Base-by-base conservation (phyloP, 2,329 filamentous ascomycete species). In the Pseudocercospora pini-densiflorae region DNA sequence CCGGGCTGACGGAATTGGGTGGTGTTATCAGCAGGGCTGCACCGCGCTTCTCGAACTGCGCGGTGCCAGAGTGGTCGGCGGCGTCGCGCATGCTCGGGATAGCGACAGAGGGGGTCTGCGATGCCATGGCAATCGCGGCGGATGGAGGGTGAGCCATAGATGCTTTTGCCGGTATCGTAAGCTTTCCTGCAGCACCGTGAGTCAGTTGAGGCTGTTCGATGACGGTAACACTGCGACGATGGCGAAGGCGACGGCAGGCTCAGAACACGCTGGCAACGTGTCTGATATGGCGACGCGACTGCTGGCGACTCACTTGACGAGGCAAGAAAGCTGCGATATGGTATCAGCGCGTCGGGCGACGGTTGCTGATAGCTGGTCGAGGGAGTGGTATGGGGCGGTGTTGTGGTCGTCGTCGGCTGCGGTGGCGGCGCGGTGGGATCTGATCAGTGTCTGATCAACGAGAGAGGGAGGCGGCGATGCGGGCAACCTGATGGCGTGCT, bases 1-100 rank as follows among this genome's bases (percentile, higher is more conserved):
- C 90, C 58, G 94, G 94, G 68, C 94, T 97, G 79, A 97, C 93
- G 80, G 94, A 97, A 84, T 94, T 96, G 49, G 94, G 94, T 77
- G 94, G 94, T 79, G 94, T 43, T 43, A 43, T 97, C 70, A 92
- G 93, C 76, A 97, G 88, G 79, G 88, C 84, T 69, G 70, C 74
- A 60, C 72, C 72, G 49, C 67, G 68, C 73, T 76, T 72, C 64
- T 74, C 74, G 67, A 70, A 71, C 59, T 69, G 68, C 62, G 72
- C 70, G 69, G 74, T 72, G 73, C 68, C 71, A 43, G 67, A 67
- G 62, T 71, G 63, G 64, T 68, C 68, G 62, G 58, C 63, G 59
- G 49, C 59, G 68, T 71, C 68, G 70, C 72, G 74, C 58, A 59
- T 54, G 59, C 73, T 70, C 43, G 73, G 72, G 61, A 75, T 74